phyloP scores from a whole-genome alignment of 257 asterid species.

The Petunia secreta region DNA sequence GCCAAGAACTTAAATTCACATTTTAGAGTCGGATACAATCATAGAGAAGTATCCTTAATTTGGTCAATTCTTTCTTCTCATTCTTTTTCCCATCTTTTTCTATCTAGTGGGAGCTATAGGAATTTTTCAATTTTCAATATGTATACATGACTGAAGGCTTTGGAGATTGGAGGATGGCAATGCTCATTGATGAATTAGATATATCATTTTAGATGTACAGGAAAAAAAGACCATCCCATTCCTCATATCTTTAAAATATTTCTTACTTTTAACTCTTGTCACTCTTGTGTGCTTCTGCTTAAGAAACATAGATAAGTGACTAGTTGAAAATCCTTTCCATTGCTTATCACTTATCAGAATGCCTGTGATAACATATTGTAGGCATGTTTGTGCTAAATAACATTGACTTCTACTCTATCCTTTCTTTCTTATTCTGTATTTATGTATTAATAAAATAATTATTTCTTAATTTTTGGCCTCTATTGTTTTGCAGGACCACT shows the following conservation, averaged over 20 bases:
- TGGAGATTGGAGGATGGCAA: neutral
- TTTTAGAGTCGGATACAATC: neutral
- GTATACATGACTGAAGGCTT: slow-evolving; percentile 3
- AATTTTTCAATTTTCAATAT: neutral
- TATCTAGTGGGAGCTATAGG: neutral
- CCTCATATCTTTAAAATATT: neutral
- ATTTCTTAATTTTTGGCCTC: neutral
- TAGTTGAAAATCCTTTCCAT: neutral
- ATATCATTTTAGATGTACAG: neutral
- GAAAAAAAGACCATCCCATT: neutral
- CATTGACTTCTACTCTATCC: neutral
- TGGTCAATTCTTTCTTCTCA: neutral
- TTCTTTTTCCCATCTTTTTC: slow-evolving; percentile 1
- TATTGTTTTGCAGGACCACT: neutral
- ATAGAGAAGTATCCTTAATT: slow-evolving; percentile 3
- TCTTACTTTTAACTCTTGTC: neutral
- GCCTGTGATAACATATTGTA: neutral
- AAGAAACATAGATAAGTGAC: neutral
- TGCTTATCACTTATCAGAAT: neutral
- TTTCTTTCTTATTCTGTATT: neutral
- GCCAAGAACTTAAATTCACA: neutral
- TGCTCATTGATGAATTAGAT: neutral
- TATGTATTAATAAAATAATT: neutral
- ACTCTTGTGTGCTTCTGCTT: neutral
- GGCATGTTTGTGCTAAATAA: neutral